phyloP scores from a whole-genome alignment of 2,329 filamentous ascomycete species.

The Alternaria brassicicola region DNA sequence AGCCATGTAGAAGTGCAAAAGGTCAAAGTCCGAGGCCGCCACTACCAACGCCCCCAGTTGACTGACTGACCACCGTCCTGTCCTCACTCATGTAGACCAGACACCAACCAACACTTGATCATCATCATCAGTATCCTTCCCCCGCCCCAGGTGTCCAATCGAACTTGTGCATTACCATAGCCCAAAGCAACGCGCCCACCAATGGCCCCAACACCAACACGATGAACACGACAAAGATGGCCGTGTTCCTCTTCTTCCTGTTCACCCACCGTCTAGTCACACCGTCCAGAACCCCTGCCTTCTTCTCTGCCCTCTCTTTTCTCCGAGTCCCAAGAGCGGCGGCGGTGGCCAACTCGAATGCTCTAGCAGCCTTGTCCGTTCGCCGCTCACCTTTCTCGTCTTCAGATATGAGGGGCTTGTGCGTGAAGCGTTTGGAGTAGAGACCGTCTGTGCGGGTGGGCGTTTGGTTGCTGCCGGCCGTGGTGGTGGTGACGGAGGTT shows the following conservation, averaged over 20 bases:
- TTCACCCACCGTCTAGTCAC: background rate
- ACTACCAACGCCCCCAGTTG: background rate
- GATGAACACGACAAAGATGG: background rate
- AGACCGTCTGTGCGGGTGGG: background rate
- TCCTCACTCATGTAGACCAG: no score
- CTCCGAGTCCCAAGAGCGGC: no score
- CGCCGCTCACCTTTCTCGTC: background rate
- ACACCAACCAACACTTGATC: no score
- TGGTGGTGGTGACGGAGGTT: no score
- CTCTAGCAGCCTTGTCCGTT: fast-evolving
- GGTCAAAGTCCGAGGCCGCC: background rate
- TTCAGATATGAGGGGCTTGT: background rate
- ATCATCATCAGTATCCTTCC: background rate
- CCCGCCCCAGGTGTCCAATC: constrained; percentile 1
- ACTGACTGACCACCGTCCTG: no score
- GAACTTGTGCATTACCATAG: background rate
- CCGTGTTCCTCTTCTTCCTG: background rate
- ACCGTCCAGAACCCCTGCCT: background rate
- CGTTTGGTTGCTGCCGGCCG: no score
- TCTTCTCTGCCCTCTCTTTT: background rate
- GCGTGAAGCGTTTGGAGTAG: constrained; percentile 5
- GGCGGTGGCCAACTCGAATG: background rate
- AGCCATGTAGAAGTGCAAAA: background rate
- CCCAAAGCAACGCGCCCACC: background rate
- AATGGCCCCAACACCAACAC: background rate